Conservation (phyloP, 1,284 basidiomycete genomes). For the Ceratobasidium sp. region DNA sequence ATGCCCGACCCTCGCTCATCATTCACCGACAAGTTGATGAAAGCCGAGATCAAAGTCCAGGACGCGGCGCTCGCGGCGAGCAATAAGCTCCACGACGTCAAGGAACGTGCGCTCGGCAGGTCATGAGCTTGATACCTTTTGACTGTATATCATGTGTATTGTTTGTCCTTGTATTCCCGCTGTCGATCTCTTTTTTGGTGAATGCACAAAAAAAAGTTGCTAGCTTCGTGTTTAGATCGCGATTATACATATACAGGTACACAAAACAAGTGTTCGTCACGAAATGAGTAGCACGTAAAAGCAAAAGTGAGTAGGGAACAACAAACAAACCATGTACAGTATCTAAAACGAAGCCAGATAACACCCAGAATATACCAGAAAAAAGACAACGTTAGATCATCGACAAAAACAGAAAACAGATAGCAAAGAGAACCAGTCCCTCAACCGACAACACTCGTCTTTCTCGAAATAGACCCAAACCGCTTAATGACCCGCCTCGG, state of each 20-base stretch:
- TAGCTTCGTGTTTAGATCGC: constrained; percentile 29
- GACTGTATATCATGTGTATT: constrained; percentile 14
- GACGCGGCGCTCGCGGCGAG: constrained; percentile 45
- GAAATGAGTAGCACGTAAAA: no score
- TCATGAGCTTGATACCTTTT: neutral
- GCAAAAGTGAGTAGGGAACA: no score
- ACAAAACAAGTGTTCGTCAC: no score
- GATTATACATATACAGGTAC: constrained; percentile 29
- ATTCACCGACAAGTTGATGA: constrained; percentile 46
- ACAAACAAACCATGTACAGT: no score
- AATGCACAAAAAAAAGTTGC: constrained; percentile 11
- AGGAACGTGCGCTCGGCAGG: constrained; percentile 46
- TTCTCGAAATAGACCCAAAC: constrained; percentile 38
- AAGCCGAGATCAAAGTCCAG: constrained; percentile 44
- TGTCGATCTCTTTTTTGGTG: constrained; percentile 8
- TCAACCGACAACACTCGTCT: neutral
- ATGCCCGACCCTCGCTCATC: constrained; percentile 52
- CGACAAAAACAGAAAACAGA: neutral
- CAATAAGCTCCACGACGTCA: constrained; percentile 50
- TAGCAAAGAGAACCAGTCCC: constrained; percentile 19
- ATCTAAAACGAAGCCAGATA: no score
- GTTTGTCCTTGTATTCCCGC: neutral
- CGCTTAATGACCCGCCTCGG: constrained; percentile 13
- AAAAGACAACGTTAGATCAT: neutral
- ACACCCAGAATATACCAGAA: no score